phyloP scores from a whole-genome alignment of 2,329 filamentous ascomycete species.

The Aphanoascus verrucosus region DNA sequence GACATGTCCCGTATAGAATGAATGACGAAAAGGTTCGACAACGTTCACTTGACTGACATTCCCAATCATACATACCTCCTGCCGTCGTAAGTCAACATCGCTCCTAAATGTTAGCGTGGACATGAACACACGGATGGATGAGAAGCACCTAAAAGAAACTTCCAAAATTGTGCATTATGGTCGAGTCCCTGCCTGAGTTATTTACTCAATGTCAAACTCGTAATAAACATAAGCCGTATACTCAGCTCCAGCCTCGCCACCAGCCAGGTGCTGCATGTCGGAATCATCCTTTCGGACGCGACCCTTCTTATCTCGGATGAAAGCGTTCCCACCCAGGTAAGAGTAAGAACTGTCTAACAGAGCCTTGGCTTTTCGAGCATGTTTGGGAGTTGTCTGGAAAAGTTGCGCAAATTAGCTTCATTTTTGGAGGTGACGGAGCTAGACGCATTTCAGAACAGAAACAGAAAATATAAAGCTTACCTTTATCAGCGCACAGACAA shows the following conservation, averaged over 20 bases:
- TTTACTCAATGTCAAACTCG: conserved; percentile 65
- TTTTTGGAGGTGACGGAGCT: neutral
- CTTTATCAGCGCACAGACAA: conserved; percentile 73
- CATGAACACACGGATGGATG: neutral
- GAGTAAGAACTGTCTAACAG: conserved; percentile 75
- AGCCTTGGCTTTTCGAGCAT: conserved; percentile 65
- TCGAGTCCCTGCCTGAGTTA: neutral
- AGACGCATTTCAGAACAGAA: conserved; percentile 12
- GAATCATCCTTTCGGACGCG: conserved; percentile 84
- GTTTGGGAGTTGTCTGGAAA: conserved; percentile 66
- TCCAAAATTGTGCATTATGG: neutral
- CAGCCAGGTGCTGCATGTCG: conserved; percentile 57
- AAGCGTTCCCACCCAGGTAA: conserved; percentile 88
- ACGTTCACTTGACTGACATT: neutral
- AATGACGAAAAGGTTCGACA: conserved; percentile 4
- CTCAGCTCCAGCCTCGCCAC: conserved; percentile 57
- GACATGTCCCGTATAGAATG: conserved; percentile 11
- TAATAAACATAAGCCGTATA: conserved; percentile 98
- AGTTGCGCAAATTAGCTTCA: neutral
- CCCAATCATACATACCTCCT: neutral
- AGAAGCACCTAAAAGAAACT: neutral
- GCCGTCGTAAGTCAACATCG: neutral
- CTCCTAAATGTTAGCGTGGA: neutral
- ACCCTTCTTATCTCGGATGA: conserved; percentile 87
- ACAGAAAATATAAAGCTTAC: conserved; percentile 44